Evolutionary conservation across 805 yeast genomes (phyloP).

Genomic region (Hanseniaspora thailandica): DNA sequence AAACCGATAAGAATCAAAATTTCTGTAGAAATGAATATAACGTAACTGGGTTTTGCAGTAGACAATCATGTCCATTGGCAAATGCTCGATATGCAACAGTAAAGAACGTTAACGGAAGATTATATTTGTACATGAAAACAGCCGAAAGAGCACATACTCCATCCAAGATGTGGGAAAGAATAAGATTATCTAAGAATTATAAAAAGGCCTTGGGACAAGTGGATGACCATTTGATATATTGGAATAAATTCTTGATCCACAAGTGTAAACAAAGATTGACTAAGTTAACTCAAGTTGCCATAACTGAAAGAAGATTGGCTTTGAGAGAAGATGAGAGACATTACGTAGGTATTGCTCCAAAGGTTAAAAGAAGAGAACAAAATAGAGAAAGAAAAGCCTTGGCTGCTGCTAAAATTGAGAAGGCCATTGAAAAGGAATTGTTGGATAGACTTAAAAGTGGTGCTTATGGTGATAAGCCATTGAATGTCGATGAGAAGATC

Average conservation of each 20-base stretch:
- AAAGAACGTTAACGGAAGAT: constrained; percentile 63
- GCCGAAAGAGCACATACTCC: constrained; percentile 97
- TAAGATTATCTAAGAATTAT: constrained; percentile 80
- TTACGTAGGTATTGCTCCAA: constrained; percentile 82
- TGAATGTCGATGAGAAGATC: constrained; percentile 88
- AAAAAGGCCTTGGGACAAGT: constrained; percentile 77
- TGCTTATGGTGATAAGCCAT: constrained; percentile 95
- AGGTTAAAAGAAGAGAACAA: constrained; percentile 88
- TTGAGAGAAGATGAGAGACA: constrained; percentile 84
- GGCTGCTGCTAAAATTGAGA: constrained; percentile 92
- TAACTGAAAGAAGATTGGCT: constrained; percentile 87
- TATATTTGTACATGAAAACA: constrained; percentile 87
- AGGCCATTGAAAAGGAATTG: constrained; percentile 90
- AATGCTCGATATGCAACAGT: constrained; percentile 85
- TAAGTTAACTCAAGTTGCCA: constrained; percentile 86
- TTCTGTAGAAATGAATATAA: constrained; percentile 95
- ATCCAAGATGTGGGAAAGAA: constrained; percentile 86
- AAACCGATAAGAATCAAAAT: constrained; percentile 76
- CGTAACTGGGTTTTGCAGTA: constrained; percentile 83
- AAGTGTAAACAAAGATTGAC: constrained; percentile 95
- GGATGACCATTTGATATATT: constrained; percentile 74
- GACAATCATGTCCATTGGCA: constrained; percentile 94
- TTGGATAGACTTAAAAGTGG: constrained; percentile 92
- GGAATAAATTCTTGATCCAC: constrained; percentile 85
- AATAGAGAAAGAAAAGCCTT: constrained; percentile 93